Evolutionary conservation across 1,284 basidiomycete genomes (phyloP).

Genomic region (Apiotrichum laibachii): DNA sequence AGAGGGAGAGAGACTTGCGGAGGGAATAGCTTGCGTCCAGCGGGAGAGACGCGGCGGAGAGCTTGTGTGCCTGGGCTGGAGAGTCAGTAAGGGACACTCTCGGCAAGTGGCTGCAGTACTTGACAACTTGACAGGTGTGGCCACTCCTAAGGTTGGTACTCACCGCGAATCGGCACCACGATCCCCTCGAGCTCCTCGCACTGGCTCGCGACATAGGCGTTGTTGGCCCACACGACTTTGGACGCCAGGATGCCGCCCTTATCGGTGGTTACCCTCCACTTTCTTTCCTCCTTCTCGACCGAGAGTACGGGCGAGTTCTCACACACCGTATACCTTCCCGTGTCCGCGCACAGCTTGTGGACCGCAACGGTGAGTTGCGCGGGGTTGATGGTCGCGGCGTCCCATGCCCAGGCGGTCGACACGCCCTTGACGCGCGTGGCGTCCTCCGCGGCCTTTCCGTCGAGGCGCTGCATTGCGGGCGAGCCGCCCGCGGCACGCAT

Average conservation of each 20-base stretch:
- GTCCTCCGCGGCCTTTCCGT: constrained; percentile 10
- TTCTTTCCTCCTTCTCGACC: background rate
- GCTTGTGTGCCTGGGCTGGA: constrained; percentile 38
- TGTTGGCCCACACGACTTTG: constrained; percentile 36
- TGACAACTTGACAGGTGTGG: no score
- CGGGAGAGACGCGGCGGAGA: constrained; percentile 23
- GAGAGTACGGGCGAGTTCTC: constrained; percentile 7
- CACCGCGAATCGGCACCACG: constrained; percentile 26
- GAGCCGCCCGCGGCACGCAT: constrained; percentile 19
- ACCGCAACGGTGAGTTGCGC: constrained; percentile 37
- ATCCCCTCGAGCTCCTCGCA: constrained; percentile 31
- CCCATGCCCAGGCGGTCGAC: constrained; percentile 28
- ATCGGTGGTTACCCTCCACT: constrained; percentile 33
- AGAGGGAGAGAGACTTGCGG: constrained; percentile 30
- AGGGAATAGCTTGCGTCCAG: constrained; percentile 37
- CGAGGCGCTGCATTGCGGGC: constrained; percentile 12
- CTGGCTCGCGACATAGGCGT: constrained; percentile 30
- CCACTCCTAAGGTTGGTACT: constrained; percentile 5
- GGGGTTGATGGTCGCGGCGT: constrained; percentile 41
- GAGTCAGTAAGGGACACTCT: background rate
- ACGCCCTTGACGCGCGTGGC: constrained; percentile 14
- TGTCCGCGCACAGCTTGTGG: constrained; percentile 20
- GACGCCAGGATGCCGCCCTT: constrained; percentile 27
- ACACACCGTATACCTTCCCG: constrained; percentile 30
- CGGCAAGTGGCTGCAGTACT: background rate